Conservation (phyloP, 495 filamentous ascomycete species). For the Penicillium desertorum region DNA sequence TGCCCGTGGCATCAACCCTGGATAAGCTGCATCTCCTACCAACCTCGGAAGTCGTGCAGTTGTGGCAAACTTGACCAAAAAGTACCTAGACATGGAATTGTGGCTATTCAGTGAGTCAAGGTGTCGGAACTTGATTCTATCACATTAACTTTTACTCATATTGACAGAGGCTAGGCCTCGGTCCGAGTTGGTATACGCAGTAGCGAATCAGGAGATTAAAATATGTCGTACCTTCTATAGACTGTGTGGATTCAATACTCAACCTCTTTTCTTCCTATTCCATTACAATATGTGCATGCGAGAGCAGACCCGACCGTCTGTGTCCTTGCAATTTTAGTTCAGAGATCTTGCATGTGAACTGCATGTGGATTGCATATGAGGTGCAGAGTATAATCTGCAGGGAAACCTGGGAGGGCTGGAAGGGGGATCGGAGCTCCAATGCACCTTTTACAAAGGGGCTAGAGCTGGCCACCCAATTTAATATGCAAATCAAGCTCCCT, state of each 20-base stretch:
- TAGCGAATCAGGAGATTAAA: not conserved
- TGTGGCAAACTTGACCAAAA: not conserved
- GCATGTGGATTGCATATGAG: slow-evolving; percentile 26
- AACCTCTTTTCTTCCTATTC: slow-evolving; percentile 1
- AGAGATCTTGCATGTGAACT: slow-evolving; percentile 30
- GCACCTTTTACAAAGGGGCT: not conserved
- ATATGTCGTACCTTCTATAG: not conserved
- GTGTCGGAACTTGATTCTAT: slow-evolving; percentile 1
- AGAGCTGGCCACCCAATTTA: not conserved
- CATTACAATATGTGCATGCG: slow-evolving; percentile 1
- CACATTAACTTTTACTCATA: not conserved
- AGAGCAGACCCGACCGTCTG: slow-evolving; percentile 12
- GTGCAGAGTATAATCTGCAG: slow-evolving; percentile 15
- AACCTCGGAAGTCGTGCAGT: not conserved
- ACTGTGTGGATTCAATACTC: not conserved
- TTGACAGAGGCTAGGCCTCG: not conserved
- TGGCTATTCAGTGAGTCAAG: slow-evolving; percentile 3
- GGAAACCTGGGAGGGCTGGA: slow-evolving; percentile 17
- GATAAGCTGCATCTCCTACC: slow-evolving; percentile 7
- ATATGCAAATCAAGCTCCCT: not conserved
- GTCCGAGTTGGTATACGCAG: not conserved
- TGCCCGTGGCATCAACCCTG: not conserved
- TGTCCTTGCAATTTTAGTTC: slow-evolving; percentile 23
- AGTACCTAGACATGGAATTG: not conserved
- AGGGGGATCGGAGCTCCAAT: slow-evolving; percentile 7